These are phyloP conservation scores for Aegilops umbellulata DNA, from an alignment of 176 grass and related monocot genomes.

Conservation along the genomic window DNA sequence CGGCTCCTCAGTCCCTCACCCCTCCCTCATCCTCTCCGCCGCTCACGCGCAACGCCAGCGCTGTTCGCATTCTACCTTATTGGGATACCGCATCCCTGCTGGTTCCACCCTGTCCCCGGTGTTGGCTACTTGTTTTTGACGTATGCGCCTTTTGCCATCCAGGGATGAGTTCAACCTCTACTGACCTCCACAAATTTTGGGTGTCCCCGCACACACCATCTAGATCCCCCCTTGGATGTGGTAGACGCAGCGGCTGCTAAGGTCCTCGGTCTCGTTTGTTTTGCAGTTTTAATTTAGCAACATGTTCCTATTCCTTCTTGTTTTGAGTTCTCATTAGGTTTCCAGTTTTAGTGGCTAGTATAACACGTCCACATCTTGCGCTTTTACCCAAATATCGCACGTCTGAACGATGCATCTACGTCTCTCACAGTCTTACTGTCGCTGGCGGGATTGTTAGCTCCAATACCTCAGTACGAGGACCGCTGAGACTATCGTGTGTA, in stretches of 20 bases:
- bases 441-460: not conserved
- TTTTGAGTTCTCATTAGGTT: slow-evolving; percentile 6
- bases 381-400: not conserved
- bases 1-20: not conserved
- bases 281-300: not conserved
- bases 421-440: not conserved
- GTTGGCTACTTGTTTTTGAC: not conserved
- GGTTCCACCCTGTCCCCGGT: not conserved
- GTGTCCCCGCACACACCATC: not conserved
- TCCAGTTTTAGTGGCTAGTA: not conserved
- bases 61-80: not conserved
- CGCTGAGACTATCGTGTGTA: not conserved
- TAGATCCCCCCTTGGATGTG: slow-evolving; percentile 2
- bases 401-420: not conserved
- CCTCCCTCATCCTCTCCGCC: no score
- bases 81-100: not conserved
- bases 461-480: not conserved
- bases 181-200: not conserved
- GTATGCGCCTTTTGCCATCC: not conserved
- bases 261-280: not conserved
- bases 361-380: not conserved
- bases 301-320: not conserved
- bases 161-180: not conserved
- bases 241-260: not conserved
- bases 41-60: not conserved